phyloP scores from a whole-genome alignment of 2,329 filamentous ascomycete genomes.

The Xylariaceae sp. region DNA sequence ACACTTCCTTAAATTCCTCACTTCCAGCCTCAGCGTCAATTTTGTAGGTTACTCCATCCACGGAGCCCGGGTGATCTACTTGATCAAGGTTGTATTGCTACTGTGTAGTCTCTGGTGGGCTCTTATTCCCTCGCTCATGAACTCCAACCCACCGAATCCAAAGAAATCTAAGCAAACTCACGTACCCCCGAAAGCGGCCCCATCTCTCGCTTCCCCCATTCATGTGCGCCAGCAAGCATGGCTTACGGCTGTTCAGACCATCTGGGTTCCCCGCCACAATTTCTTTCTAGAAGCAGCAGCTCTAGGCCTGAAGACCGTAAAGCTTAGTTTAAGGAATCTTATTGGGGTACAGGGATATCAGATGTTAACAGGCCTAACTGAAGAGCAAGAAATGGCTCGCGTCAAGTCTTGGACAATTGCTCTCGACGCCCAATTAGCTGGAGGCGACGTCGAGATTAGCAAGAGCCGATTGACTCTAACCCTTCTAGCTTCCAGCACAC shows the following conservation, averaged over 20 bases:
- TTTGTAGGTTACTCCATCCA: constrained; percentile 60
- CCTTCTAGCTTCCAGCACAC: constrained; percentile 83
- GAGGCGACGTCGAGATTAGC: constrained; percentile 88
- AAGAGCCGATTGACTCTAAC: constrained; percentile 85
- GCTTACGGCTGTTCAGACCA: constrained; percentile 90
- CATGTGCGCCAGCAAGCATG: constrained; percentile 87
- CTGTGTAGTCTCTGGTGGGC: constrained; percentile 61
- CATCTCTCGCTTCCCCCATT: constrained; percentile 80
- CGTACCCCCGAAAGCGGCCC: constrained; percentile 57
- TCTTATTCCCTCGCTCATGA: constrained; percentile 60
- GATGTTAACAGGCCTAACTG: constrained; percentile 77
- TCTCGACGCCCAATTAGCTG: constrained; percentile 88
- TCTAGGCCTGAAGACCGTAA: constrained; percentile 77
- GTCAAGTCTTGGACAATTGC: constrained; percentile 94
- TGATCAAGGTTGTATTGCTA: constrained; percentile 59
- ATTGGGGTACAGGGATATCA: constrained; percentile 81
- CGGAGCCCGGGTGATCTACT: constrained; percentile 52
- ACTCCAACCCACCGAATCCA: constrained; percentile 58
- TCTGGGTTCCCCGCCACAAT: constrained; percentile 87
- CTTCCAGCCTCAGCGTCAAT: constrained; percentile 56
- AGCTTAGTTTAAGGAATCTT: constrained; percentile 78
- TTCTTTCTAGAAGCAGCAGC: constrained; percentile 86
- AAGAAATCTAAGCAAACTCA: constrained; percentile 49
- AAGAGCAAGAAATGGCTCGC: constrained; percentile 83
- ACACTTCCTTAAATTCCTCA: constrained; percentile 58